Evolutionary conservation across 495 filamentous ascomycete genomes (phyloP), one percentile per base, ranked within the genome.

Genomic region (Lasiosphaeris hirsuta): DNA sequence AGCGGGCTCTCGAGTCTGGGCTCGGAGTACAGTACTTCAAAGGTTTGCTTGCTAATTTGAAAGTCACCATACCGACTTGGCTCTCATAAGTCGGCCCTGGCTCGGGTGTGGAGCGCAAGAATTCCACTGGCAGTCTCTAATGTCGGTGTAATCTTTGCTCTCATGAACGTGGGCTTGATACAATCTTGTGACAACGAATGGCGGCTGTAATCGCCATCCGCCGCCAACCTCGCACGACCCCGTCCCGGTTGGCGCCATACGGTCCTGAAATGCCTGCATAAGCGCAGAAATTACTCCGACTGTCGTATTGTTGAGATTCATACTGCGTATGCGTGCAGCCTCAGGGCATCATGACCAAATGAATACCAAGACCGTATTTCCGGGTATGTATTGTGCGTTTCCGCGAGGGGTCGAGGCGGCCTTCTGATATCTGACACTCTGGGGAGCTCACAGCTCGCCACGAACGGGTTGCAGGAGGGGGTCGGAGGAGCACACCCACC

Each of bases 141-240:
- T 45, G 53, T 47, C 33, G 53, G 53, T 35, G 53, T 55, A 55
- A 55, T 55, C 53, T 55, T 55, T 33, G 23, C 53, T 46, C 19
- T 41, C 14, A 55, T 47, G 41, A 55, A 17, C 41, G 53, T 42
- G 34, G 33, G 53, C 30, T 42, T 42, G 41, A 37, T 46, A 35
- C 41, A 45, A 46, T 45, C 53, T 46, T 45, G 13, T 23, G 15
- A 47, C 11, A 41, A 55, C 53, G 53, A 55, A 46, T 55, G 33
- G 53, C 49, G 35, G 34, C 33, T 34, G 36, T 19, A 11, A n/a
- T 40, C 36, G 33, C 23, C 14, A 33, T 14, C 46, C 46, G 46
- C 11, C 35, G 43, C 11, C 43, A 45, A 45, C 43, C 43, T 30
- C 43, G 43, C 30, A 14, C 43, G 13, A 15, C n/a, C 9, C 13